phyloP scores from a whole-genome alignment of 1,284 basidiomycete species.

The Coniferiporia sulphurascens region DNA sequence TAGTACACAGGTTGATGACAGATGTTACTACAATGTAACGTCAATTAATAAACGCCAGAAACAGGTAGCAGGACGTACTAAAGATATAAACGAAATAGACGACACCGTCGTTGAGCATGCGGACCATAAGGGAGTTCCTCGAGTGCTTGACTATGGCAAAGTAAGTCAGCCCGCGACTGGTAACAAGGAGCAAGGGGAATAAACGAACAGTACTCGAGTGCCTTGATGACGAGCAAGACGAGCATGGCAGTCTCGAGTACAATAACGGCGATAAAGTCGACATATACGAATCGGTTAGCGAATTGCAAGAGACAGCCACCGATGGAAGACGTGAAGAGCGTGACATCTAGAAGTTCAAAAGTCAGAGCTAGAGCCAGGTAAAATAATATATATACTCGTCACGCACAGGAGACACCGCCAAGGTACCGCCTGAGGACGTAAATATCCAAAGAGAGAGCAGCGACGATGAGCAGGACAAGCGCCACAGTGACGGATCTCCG shows the following conservation, averaged over 20 bases:
- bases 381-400: background rate
- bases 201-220: constrained; percentile 12
- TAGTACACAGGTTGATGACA: constrained; percentile 10
- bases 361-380: background rate
- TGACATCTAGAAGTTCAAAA: background rate
- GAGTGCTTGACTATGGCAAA: constrained; percentile 5
- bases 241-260: constrained; percentile 9
- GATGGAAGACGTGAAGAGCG: background rate
- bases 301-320: constrained; percentile 12
- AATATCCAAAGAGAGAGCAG: constrained; percentile 2
- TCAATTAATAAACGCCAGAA: background rate
- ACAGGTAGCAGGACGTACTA: background rate
- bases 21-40: constrained; percentile 8
- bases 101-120: constrained; percentile 16
- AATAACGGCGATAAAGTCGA: constrained; percentile 9
- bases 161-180: background rate
- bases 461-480: background rate
- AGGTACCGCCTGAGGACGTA: constrained; percentile 10
- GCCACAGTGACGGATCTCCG: constrained; percentile 1
- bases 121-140: constrained; percentile 12
- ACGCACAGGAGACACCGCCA: constrained; percentile 9
- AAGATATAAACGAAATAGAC: constrained; percentile 15
- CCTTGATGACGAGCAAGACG: constrained; percentile 11
- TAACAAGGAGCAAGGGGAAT: background rate
- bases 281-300: constrained; percentile 7